Evolutionary conservation across 2,329 filamentous ascomycete genomes (phyloP).

Genomic region (Fusarium pininemorale): DNA sequence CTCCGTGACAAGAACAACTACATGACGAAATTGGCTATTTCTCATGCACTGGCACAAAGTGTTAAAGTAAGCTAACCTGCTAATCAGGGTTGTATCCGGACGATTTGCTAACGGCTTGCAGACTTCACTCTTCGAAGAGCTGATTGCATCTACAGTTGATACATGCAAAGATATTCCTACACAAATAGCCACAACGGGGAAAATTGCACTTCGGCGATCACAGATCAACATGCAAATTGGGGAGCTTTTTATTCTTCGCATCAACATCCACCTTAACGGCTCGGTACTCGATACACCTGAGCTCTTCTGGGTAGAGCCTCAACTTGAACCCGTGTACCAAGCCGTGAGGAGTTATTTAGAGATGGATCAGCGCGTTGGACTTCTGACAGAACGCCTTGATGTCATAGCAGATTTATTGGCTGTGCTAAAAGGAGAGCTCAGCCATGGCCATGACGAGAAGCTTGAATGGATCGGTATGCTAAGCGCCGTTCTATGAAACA

Average conservation of each 20-base stretch:
- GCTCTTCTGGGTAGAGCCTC: conserved; percentile 97
- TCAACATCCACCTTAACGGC: conserved; percentile 97
- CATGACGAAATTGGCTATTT: conserved; percentile 98
- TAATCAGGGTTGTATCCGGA: neutral
- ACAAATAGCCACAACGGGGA: conserved; percentile 91
- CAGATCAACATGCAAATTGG: conserved; percentile 99
- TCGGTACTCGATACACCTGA: conserved; percentile 96
- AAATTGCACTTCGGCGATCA: conserved; percentile 84
- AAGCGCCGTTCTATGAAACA: neutral
- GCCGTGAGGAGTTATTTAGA: conserved; percentile 95
- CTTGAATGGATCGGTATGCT: conserved; percentile 86
- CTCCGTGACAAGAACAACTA: conserved; percentile 93
- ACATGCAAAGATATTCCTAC: conserved; percentile 92
- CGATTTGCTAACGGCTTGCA: conserved; percentile 47
- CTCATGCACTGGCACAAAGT: conserved; percentile 92
- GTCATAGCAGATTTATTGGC: conserved; percentile 94
- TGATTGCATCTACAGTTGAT: conserved; percentile 93
- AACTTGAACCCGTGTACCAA: conserved; percentile 95
- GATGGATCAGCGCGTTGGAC: conserved; percentile 93
- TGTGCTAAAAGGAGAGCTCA: conserved; percentile 94
- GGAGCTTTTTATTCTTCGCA: conserved; percentile 95
- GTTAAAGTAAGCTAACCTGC: conserved; percentile 72
- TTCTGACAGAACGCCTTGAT: conserved; percentile 84
- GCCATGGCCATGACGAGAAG: conserved; percentile 90
- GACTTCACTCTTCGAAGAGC: conserved; percentile 95